Conservation (phyloP, 2,329 filamentous ascomycete species). For the Penicillium verrucosum region DNA sequence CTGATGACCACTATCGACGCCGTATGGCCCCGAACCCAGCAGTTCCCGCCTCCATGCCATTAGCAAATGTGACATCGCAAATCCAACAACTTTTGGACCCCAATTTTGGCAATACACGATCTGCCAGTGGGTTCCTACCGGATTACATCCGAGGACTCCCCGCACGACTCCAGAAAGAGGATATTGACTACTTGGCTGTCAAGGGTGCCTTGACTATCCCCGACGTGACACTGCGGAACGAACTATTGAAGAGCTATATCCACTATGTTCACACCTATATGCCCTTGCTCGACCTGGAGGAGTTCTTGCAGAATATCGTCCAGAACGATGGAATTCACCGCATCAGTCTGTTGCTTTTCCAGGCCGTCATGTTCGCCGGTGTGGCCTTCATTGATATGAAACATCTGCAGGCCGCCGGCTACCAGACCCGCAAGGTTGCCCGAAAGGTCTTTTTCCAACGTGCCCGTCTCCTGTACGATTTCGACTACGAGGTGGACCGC, state of each 20-base stretch:
- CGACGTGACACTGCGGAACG: slow-evolving; percentile 66
- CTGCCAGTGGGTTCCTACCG: slow-evolving; percentile 48
- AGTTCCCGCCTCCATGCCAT: slow-evolving; percentile 37
- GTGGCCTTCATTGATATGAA: slow-evolving; percentile 83
- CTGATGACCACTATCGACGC: slow-evolving; percentile 45
- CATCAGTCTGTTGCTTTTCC: slow-evolving; percentile 82
- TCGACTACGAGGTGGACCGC: slow-evolving; percentile 89
- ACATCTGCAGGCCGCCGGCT: slow-evolving; percentile 72
- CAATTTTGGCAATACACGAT: slow-evolving; percentile 51
- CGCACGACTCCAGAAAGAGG: slow-evolving; percentile 70
- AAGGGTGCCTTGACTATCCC: slow-evolving; percentile 85
- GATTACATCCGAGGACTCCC: slow-evolving; percentile 79
- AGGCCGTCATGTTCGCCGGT: slow-evolving; percentile 91
- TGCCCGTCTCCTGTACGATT: slow-evolving; percentile 87
- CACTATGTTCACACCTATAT: slow-evolving; percentile 94
- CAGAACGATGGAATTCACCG: slow-evolving; percentile 67
- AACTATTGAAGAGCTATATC: slow-evolving; percentile 75
- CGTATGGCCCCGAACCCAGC: slow-evolving; percentile 44
- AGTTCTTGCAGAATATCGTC: slow-evolving; percentile 56
- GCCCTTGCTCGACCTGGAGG: slow-evolving; percentile 71
- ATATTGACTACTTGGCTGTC: slow-evolving; percentile 75
- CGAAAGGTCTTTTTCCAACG: slow-evolving; percentile 86
- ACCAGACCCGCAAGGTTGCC: slow-evolving; percentile 71
- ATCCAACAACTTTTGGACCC: slow-evolving; percentile 39
- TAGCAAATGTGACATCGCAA: slow-evolving; percentile 36